Base-by-base conservation (phyloP, 208 protist genomes). In the Lotmaria passim region DNA sequence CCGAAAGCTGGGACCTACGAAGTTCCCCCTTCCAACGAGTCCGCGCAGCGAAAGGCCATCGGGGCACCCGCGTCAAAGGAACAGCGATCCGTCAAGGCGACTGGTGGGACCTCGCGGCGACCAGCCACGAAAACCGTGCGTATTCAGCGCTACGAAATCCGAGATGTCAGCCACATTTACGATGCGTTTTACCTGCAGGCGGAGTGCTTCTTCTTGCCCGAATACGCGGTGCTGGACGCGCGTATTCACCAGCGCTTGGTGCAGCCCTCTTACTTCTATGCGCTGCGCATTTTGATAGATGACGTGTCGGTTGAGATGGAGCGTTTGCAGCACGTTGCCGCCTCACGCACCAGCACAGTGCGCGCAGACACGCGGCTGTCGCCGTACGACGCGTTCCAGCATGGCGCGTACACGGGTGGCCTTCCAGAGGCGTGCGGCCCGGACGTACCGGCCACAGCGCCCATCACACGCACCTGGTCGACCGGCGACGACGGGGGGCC, bases 161-260 rank as follows among this genome's bases (percentile, higher is more conserved):
- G 86, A 38, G 83, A 96, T 38, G 81, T 87, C 14, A 66, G 69
- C 52, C 75, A 82, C 60, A 73, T 90, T n/a, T 96, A 92, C 60
- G 76, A 61, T 28, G 60, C 60, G 28, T 69, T 90, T 28, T 69
- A 85, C 46, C 72, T 81, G 15, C 77, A 89, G 59, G 66, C 83
- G 12, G 76, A 79, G 50, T 79, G 77, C 48, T 93, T 89, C 48
- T 94, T 91, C 52, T 28, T 87, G 10, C 73, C 71, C 2, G 74
- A 89, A 55, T 91, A 90, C 72, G 89, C 82, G 31, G 62, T 75
- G 17, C 87, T 89, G 64, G 88, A 94, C 57, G 44, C 78, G 21
- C 85, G 87, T 11, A 55, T 90, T 17, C 72, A 84, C 23, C 73
- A 81, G 14, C 75, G 79, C 30, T 47, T 91, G 26, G 75, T 94